Base-by-base conservation (phyloP, 371 early-diverging fungal species). In the Mucor circinelloides region DNA sequence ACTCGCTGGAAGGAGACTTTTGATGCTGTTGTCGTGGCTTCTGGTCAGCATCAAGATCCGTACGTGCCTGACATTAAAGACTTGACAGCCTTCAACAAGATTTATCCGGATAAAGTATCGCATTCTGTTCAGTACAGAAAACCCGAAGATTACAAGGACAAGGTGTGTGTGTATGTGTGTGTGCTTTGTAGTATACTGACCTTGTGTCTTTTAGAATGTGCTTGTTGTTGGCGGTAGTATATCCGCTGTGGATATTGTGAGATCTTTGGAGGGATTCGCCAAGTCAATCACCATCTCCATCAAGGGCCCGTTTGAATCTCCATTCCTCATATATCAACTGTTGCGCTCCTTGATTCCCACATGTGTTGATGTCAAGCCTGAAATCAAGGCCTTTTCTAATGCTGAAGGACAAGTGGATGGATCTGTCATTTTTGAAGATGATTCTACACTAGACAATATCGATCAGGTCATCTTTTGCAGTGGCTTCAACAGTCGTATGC, bases 381-480 rank as follows among this genome's bases (percentile, higher is more conserved):
- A 64, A 15, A 60, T 80, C 6, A 31, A 56, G 3, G 13, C 70
- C 6, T 79, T 80, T 42, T 42, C 71, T 13, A 70, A 77, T 60
- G n/a, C 40, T 9, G 23, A 77, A 19, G 77, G 75, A 1, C 23
- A 59, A 6, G 62, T 74, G 1, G 69, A 79, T 36, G 81, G 79
- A 0, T 64, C 63, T 1, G 69, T 83, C 32, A 60, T 60, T 34
- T 90, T 92, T 74, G 82, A 77, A 10, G 91, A 91, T 65, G 87
- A 84, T n/a, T 78, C 84, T 3, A 69, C 60, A 0, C 19, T 86
- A 4, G 76, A 79, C 3, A 69, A 83, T 23, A 75, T 91, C 19
- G 91, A 92, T 63, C 65, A 64, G 3, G 82, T 92, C 9, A 74
- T 90, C 23, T 88, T 85, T 44, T 89, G 89, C 61, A 92, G 91